These are phyloP conservation scores for Coemansia sp. DNA, from an alignment of 192 early-diverging fungal species.

Conservation along the genomic window DNA sequence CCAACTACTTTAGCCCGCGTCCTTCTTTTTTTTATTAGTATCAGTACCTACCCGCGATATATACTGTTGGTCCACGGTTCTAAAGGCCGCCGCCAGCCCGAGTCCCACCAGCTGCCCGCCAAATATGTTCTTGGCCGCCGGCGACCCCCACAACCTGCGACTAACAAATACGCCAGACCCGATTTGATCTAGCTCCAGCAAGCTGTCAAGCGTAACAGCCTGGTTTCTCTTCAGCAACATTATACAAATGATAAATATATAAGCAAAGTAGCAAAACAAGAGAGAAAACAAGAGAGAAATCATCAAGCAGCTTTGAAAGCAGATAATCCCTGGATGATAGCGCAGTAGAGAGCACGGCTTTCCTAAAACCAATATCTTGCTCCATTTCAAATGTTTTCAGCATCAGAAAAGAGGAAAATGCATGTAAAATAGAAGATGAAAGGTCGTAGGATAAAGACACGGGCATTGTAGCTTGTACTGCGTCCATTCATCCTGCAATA, in stretches of 20 bases:
- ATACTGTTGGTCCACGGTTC: conserved; percentile 12
- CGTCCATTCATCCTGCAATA: no score
- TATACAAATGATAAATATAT: neutral
- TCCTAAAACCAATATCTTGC: no score
- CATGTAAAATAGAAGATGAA: no score
- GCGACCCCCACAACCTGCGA: conserved; percentile 15
- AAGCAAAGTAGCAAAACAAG: neutral
- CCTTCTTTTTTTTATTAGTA: no score
- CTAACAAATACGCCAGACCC: conserved; percentile 5
- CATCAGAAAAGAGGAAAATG: no score
- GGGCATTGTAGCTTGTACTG: no score
- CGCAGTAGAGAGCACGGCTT: no score
- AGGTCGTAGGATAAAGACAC: neutral
- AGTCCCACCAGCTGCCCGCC: conserved; percentile 27
- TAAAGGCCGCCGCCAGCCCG: conserved; percentile 22
- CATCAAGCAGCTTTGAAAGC: neutral
- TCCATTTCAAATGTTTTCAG: no score
- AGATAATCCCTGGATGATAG: no score
- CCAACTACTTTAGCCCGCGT: no score
- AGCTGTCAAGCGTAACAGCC: conserved; percentile 5
- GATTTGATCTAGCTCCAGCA: conserved; percentile 16
- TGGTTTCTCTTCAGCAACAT: no score
- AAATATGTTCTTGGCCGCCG: conserved; percentile 9
- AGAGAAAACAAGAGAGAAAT: no score
- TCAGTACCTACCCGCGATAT: conserved; percentile 23